Evolutionary conservation across 2,329 filamentous ascomycete species (phyloP).

Genomic region (Cladophialophora exuberans): DNA sequence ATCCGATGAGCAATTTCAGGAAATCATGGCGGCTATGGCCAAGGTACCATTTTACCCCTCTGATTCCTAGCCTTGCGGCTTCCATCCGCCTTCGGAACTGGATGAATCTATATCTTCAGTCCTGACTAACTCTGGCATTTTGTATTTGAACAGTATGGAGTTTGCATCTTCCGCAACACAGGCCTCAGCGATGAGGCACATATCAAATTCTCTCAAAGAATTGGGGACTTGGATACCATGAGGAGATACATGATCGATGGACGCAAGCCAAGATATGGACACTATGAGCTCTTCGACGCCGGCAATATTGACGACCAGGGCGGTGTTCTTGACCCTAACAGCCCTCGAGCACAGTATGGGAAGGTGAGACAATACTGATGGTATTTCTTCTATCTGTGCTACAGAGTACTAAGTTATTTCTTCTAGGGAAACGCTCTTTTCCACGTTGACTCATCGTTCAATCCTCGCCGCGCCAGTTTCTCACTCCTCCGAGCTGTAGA

Average conservation of each 20-base stretch:
- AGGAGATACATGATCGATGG: slow-evolving; percentile 53
- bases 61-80: not conserved
- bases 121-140: not conserved
- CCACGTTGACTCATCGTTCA: slow-evolving; percentile 62
- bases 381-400: not conserved
- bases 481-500: slow-evolving; percentile 56
- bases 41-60: slow-evolving; percentile 36
- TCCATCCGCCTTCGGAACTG: not conserved
- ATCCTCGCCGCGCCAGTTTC: slow-evolving; percentile 57
- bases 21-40: slow-evolving; percentile 41
- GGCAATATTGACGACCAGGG: slow-evolving; percentile 58
- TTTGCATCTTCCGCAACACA: slow-evolving; percentile 57
- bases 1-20: slow-evolving; percentile 39
- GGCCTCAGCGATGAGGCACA: slow-evolving; percentile 56
- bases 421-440: slow-evolving; percentile 54
- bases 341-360: slow-evolving; percentile 36
- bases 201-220: slow-evolving; percentile 53
- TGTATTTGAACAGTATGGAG: slow-evolving; percentile 52
- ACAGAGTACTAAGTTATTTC: not conserved
- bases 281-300: slow-evolving; percentile 60
- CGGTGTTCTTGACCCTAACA: slow-evolving; percentile 44
- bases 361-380: slow-evolving; percentile 39
- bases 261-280: slow-evolving; percentile 50
- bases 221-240: slow-evolving; percentile 62
- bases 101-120: not conserved